Percentiles rank a stretch among this genome's conserved stretches.
phyloP scores from a whole-genome alignment of 768 basidiomycete genomes.

The Antrodiella citrinella region DNA sequence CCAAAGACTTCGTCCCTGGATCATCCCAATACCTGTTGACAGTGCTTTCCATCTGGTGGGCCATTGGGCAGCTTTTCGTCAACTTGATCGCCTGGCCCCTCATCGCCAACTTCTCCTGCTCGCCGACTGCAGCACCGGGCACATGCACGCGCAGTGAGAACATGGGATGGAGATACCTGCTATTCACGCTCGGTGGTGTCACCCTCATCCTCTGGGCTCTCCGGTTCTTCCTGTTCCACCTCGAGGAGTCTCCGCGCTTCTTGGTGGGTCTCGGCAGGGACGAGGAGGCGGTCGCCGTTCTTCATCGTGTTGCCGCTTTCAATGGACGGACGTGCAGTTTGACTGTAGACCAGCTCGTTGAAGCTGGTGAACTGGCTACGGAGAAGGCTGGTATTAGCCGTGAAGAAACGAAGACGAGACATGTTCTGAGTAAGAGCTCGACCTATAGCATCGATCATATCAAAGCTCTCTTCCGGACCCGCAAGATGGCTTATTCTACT shows the following conservation, averaged over 20 bases:
- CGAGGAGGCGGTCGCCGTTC: conserved; percentile 38
- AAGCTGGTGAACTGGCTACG: conserved; percentile 22
- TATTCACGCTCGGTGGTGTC: conserved; percentile 44
- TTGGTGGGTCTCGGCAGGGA: conserved; percentile 48
- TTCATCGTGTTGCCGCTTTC: conserved; percentile 41
- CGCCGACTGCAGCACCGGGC: conserved; percentile 16
- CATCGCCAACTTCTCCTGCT: conserved; percentile 47
- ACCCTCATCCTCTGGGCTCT: conserved; percentile 44
- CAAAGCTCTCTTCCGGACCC: conserved; percentile 53
- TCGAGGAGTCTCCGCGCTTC: conserved; percentile 52
- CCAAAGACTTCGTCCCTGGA: conserved; percentile 41
- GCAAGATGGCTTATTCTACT: conserved; percentile 59
- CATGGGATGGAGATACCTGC: conserved; percentile 60
- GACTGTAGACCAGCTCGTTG: conserved; percentile 35
- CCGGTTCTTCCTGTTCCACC: conserved; percentile 44
- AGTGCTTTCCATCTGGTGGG: conserved; percentile 53
- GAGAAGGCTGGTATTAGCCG: background rate
- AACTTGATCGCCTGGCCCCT: conserved; percentile 53
- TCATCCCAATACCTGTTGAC: conserved; percentile 54
- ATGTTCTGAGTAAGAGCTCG: conserved; percentile 33
- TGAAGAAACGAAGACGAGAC: conserved; percentile 8
- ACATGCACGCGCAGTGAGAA: conserved; percentile 37
- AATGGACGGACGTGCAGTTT: conserved; percentile 37
- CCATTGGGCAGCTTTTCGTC: conserved; percentile 43
- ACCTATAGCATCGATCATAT: conserved; percentile 37